Conservation (phyloP, 1,284 basidiomycete genomes). For the Xerocomus nothofagi region DNA sequence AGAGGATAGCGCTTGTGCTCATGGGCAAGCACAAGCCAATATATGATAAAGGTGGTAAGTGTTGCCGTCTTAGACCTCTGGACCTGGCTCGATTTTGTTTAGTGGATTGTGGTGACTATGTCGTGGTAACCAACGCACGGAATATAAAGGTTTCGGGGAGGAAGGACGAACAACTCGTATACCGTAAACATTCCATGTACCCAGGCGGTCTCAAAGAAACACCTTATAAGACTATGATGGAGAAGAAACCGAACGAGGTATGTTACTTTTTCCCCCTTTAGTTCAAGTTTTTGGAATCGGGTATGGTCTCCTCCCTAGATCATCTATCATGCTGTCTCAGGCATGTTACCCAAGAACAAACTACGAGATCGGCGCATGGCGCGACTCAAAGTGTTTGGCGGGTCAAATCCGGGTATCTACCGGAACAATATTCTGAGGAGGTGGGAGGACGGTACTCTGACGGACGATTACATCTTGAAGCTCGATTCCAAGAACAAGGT, state of each 20-base stretch:
- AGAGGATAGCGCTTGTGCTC: constrained; percentile 89
- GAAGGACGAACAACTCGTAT: constrained; percentile 87
- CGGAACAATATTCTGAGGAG: constrained; percentile 68
- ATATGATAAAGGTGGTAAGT: constrained; percentile 85
- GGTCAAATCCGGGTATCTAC: constrained; percentile 67
- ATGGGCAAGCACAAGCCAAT: constrained; percentile 99
- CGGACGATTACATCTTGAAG: constrained; percentile 47
- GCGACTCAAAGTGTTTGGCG: constrained; percentile 83
- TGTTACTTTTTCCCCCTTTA: constrained; percentile 31
- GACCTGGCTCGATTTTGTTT: neutral
- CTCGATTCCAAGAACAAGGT: constrained; percentile 28
- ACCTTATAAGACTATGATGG: constrained; percentile 79
- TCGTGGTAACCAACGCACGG: constrained; percentile 90
- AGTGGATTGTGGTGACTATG: constrained; percentile 98
- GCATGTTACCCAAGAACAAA: constrained; percentile 97
- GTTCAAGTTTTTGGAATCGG: neutral
- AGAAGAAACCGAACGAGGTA: constrained; percentile 89
- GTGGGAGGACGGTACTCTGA: constrained; percentile 74
- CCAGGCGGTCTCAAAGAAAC: constrained; percentile 94
- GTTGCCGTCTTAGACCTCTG: neutral
- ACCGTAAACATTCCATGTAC: constrained; percentile 90
- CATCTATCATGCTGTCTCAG: constrained; percentile 91
- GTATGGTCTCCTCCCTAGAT: constrained; percentile 55
- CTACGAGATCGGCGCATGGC: constrained; percentile 84
- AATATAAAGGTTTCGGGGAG: constrained; percentile 87